Evolutionary conservation across 257 asterid species (phyloP).

Genomic region (Leptodermis oblonga): DNA sequence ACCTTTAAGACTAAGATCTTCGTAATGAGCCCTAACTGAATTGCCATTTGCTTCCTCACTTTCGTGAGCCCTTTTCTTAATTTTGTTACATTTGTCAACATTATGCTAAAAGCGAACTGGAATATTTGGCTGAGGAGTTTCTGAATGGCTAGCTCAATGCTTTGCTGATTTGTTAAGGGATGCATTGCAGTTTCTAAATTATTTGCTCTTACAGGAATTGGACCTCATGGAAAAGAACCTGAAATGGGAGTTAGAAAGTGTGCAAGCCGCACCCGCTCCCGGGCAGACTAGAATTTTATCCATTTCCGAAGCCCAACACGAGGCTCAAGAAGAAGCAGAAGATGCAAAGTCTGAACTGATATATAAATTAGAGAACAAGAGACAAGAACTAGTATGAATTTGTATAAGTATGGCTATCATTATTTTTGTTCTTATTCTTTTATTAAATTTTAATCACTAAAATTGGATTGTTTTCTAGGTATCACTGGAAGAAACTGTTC

Average conservation of each 20-base stretch:
- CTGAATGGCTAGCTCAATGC: constrained; percentile 3
- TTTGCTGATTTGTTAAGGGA: neutral
- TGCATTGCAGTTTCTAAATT: neutral
- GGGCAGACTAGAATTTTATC: constrained; percentile 36
- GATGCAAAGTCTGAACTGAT: constrained; percentile 41
- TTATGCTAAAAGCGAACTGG: neutral
- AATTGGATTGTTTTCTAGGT: constrained; percentile 35
- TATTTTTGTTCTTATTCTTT: constrained; percentile 4
- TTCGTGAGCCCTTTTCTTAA: neutral
- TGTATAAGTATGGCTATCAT: neutral
- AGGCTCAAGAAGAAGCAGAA: constrained; percentile 42
- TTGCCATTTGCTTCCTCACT: neutral
- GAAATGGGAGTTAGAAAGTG: constrained; percentile 50
- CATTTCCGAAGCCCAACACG: constrained; percentile 25
- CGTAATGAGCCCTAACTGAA: neutral
- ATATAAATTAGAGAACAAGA: constrained; percentile 66
- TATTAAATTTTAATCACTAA: constrained; percentile 15
- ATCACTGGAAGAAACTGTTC: constrained; percentile 54
- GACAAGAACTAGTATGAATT: constrained; percentile 61
- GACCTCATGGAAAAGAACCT: constrained; percentile 54
- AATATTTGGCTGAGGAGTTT: neutral
- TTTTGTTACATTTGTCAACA: neutral
- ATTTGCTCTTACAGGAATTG: constrained; percentile 48
- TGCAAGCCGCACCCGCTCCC: constrained; percentile 23
- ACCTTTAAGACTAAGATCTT: neutral